Base-by-base conservation (phyloP, 2,329 filamentous ascomycete genomes). In the Amauroascus verrucosus region DNA sequence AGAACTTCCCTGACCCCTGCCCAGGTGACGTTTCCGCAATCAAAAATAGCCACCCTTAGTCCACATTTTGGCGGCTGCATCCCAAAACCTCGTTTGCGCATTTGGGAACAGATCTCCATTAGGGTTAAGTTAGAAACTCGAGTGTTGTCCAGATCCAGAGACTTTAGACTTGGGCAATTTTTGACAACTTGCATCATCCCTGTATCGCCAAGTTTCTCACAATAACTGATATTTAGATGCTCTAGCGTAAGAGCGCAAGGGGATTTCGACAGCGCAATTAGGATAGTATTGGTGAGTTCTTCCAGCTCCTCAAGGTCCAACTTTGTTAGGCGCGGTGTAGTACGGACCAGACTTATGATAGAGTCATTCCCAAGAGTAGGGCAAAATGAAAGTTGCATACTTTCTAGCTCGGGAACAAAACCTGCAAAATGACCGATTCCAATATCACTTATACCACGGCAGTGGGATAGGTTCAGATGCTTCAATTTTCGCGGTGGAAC, bases 21-120 rank as follows among this genome's bases (percentile, higher is more conserved):
- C 91, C 91, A 97, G 0, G 88, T 95, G 2, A 97, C 82, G 62
- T 91, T 87, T 59, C 84, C 81, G 67, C 91, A 97, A 70, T 98
- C 93, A 65, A 93, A 98, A 6, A 91, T 83, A 0, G 90, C 84
- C 59, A 97, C 73, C 41, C 80, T 80, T 1, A 97, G 75, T 6
- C 86, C 86, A 14, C 86, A 67, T 35, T 69, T 68, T 2, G 83
- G 82, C 3, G 68, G 60, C 4, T 67, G 61, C 8, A 69, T 69
- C n/a, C 72, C 68, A 57, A 76, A 76, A 28, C 75, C 79, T 40
- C 88, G 85, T 50, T 76, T 75, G 53, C 83, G 81, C 14, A 95
- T 80, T 73, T 87, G 86, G n/a, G 80, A 75, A 7, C 89, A 87
- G 1, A 90, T 88, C 73, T 96, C 91, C 54, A 84, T 80, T 8